phyloP scores from a whole-genome alignment of 768 basidiomycete genomes.

The Panellus pusillus region DNA sequence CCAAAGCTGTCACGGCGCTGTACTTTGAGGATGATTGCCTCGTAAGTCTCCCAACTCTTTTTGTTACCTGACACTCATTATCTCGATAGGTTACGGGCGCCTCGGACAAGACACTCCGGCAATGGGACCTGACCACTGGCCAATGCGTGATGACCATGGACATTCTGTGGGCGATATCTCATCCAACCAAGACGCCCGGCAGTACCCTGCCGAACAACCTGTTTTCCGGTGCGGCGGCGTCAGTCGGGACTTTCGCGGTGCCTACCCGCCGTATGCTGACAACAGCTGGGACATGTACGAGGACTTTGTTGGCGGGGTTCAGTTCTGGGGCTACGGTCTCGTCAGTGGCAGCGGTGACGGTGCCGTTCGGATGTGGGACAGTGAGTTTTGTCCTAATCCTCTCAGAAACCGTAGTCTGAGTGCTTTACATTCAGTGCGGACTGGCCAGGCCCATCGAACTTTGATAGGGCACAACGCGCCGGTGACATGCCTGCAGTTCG shows the following conservation, averaged over 20 bases:
- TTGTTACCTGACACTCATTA: constrained; percentile 20
- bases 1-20: constrained; percentile 86
- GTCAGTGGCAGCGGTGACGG: constrained; percentile 98
- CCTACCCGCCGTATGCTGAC: constrained; percentile 86
- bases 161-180: constrained; percentile 98
- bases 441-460: constrained; percentile 94
- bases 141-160: constrained; percentile 99
- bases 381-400: constrained; percentile 50
- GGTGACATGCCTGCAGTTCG: constrained; percentile 93
- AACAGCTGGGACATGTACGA: constrained; percentile 94
- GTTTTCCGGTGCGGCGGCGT: constrained; percentile 54
- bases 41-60: constrained; percentile 44
- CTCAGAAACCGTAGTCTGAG: background rate
- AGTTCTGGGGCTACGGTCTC: constrained; percentile 98
- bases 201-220: constrained; percentile 42
- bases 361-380: constrained; percentile 99
- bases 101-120: constrained; percentile 95
- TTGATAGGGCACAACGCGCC: constrained; percentile 91
- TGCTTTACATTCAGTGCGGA: constrained; percentile 70
- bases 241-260: constrained; percentile 69
- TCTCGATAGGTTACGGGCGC: constrained; percentile 85
- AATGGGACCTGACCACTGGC: constrained; percentile 96
- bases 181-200: constrained; percentile 55
- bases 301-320: constrained; percentile 96
- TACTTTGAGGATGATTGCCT: constrained; percentile 96